Base-by-base conservation (phyloP, 768 basidiomycete genomes). In the Termitomyces heimii region DNA sequence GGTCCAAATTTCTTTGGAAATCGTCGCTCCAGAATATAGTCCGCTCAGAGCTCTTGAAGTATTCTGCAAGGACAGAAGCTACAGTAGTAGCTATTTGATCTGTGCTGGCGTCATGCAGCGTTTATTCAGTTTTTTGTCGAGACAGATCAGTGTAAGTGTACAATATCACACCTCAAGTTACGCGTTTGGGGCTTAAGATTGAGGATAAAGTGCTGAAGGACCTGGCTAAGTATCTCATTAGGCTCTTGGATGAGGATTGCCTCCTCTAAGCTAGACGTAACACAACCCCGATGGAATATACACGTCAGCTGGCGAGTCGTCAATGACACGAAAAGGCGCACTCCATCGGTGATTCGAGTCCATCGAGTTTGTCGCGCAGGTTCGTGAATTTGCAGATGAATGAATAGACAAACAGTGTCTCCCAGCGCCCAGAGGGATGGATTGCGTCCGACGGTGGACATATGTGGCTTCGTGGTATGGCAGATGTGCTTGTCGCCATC, bases 151-250 rank as follows among this genome's bases (percentile, higher is more conserved):
- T 55, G 58, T 61, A 64, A 62, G 56, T 48, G 58, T 71, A 71
- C 68, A 70, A 70, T 72, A 71, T 69, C 84, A 73, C 73, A 89
- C 90, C 87, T 89, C 72, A 91, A 79, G 78, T 92, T 92, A 86
- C 90, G 88, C 85, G 90, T 88, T 71, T 87, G 87, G 20, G 92
- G 90, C 67, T 85, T 83, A 64, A 94, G 82, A 71, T 91, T 92
- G 64, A 86, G 77, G 64, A 94, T 80, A 69, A 94, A 93, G 58
- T 85, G 82, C 57, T 78, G 77, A 22, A 94, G 83, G 64, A 93
- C 76, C 67, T 82, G 80, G 44, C 84, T 86, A 61, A 94, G 77
- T 64, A 92, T 79, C 58, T 82, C 77, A 70, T 90, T 85, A 55
- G 86, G 83, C 71, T 84, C 89, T 64, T 76, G 79, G 63, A 82